A percentile compares a stretch with the other conserved stretches of the same genome.
Evolutionary conservation across 129 eudicot species (phyloP).

Genomic region (Lactuca saligna): DNA sequence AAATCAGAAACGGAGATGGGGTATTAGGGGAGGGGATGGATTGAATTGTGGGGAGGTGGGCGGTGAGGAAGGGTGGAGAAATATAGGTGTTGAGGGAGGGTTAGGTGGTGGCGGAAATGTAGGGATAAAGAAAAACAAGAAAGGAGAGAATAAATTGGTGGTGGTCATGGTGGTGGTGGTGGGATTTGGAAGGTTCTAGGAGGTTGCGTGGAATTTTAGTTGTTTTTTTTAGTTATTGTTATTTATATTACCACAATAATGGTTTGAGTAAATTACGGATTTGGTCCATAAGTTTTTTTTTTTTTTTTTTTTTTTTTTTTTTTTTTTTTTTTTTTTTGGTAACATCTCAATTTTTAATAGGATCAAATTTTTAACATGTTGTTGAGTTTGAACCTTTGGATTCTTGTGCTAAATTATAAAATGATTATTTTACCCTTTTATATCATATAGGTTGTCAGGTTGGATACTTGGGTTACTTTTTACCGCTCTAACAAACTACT

Average conservation of each 20-base stretch:
- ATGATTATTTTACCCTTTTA: too few species aligned
- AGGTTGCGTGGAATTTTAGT: neutral
- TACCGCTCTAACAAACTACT: too few species aligned
- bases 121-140: constrained; percentile 31
- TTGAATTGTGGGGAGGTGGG: neutral
- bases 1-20: constrained; percentile 11
- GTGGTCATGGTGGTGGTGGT: constrained; percentile 1
- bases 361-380: too few species aligned
- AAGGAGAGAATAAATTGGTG: constrained; percentile 26
- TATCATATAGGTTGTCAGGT: too few species aligned
- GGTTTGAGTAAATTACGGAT: too few species aligned
- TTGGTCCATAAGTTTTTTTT: too few species aligned
- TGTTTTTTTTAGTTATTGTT: neutral
- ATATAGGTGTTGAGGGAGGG: constrained; percentile 20
- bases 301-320: too few species aligned
- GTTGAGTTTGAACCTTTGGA: too few species aligned
- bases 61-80: constrained; percentile 1
- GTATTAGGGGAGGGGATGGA: constrained; percentile 10
- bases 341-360: too few species aligned
- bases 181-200: constrained; percentile 27
- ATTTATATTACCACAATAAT: neutral
- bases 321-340: too few species aligned
- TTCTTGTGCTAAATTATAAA: too few species aligned
- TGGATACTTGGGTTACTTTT: too few species aligned
- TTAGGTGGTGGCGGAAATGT: constrained; percentile 30